A percentile compares a stretch with the other conserved stretches of the same genome.
Evolutionary conservation across 2,329 filamentous ascomycete genomes (phyloP).

Genomic region (Cladosporium austrohemisphaericum): DNA sequence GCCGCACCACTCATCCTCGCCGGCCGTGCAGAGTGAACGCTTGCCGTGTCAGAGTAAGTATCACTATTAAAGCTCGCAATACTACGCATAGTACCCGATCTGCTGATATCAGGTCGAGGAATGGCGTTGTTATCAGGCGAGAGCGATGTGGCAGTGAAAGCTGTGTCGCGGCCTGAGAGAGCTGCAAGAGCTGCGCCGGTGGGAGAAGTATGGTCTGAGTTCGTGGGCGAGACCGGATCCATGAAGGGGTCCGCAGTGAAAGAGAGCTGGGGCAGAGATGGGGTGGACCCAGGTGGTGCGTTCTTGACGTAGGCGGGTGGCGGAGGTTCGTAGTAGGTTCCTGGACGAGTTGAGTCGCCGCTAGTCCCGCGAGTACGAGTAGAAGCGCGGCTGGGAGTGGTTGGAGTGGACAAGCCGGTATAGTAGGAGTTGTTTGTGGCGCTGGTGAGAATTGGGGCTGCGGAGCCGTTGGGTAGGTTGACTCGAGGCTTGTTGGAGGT

Average conservation of each 20-base stretch:
- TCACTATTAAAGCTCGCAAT: slow-evolving; percentile 25
- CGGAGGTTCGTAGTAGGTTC: slow-evolving; percentile 7
- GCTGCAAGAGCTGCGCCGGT: slow-evolving; percentile 2
- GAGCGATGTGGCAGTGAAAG: slow-evolving; percentile 1
- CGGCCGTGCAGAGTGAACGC: slow-evolving; percentile 23
- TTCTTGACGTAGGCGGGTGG: slow-evolving; percentile 4
- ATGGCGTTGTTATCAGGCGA: not conserved
- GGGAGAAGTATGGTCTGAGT: slow-evolving; percentile 1
- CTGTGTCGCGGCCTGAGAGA: slow-evolving; percentile 5
- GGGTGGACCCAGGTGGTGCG: slow-evolving; percentile 7
- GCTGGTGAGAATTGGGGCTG: slow-evolving; percentile 9
- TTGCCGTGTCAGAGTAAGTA: slow-evolving; percentile 27
- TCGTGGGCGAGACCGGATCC: slow-evolving; percentile 1
- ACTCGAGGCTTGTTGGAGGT: not conserved
- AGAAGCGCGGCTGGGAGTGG: slow-evolving; percentile 7
- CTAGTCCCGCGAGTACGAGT: slow-evolving; percentile 1
- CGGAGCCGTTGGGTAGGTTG: not conserved
- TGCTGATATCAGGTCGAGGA: slow-evolving; percentile 1
- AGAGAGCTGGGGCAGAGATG: slow-evolving; percentile 1
- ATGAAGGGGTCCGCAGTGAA: slow-evolving; percentile 8
- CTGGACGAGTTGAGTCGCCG: not conserved
- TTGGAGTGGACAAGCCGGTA: slow-evolving; percentile 12
- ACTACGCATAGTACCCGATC: slow-evolving; percentile 17
- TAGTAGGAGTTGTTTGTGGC: slow-evolving; percentile 12
- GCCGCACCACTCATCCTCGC: slow-evolving; percentile 17